These are phyloP conservation scores for Aurinia saxatilis DNA, from an alignment of 345 rosid species.

Conservation along the genomic window DNA sequence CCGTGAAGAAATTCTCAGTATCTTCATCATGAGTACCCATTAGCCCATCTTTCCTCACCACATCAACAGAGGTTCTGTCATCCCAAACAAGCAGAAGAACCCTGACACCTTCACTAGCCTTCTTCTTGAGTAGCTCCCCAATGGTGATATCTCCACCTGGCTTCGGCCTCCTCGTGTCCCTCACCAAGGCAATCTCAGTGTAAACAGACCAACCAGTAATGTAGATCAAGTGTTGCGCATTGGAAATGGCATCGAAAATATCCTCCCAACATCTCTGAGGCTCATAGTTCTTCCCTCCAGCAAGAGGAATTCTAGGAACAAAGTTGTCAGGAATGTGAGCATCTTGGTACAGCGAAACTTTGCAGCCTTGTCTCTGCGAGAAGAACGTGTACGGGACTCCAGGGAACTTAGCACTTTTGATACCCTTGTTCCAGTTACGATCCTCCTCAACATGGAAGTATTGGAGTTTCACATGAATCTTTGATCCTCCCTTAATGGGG, in stretches of 20 bases:
- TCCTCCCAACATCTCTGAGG: constrained; percentile 99
- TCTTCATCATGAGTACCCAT: constrained; percentile 99
- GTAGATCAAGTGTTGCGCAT: constrained; percentile 84
- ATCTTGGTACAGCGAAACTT: constrained; percentile 88
- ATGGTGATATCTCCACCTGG: constrained; percentile 79
- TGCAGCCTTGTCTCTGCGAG: constrained; percentile 84
- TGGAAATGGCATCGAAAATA: constrained; percentile 75
- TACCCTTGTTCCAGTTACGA: constrained; percentile 60
- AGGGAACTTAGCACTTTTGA: constrained; percentile 70
- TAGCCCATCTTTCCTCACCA: constrained; percentile 83
- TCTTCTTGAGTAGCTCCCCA: constrained; percentile 91
- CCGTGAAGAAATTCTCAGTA: constrained; percentile 56
- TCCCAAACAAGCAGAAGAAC: constrained; percentile 96
- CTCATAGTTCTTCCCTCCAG: constrained; percentile 84
- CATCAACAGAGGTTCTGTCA: constrained; percentile 93
- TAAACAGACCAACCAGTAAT: constrained; percentile 99
- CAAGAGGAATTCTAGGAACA: constrained; percentile 82
- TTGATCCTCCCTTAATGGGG: constrained; percentile 56
- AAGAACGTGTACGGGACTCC: constrained; percentile 93
- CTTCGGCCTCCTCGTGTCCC: constrained; percentile 95
- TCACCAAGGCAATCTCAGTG: constrained; percentile 69
- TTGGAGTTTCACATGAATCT: constrained; percentile 85
- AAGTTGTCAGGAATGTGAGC: constrained; percentile 91
- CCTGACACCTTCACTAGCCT: constrained; percentile 91
- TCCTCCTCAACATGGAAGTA: constrained; percentile 67